These are phyloP conservation scores for Yamadazyma oceani DNA, from an alignment of 1,139 yeast species.

Conservation along the genomic window DNA sequence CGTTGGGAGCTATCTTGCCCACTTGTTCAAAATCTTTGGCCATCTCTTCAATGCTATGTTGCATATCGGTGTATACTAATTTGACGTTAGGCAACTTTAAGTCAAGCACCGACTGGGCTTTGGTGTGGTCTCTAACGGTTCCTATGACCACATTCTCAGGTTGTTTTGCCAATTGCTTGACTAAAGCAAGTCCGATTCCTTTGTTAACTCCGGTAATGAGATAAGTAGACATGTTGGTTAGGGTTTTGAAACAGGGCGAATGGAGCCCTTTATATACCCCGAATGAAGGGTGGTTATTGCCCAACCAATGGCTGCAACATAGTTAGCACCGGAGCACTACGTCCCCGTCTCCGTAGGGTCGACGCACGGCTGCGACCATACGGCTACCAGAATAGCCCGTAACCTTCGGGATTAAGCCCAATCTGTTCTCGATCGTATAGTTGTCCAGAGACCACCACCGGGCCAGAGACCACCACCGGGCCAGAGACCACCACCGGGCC, in stretches of 20 bases:
- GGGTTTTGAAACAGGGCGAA: neutral
- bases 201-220: constrained; percentile 8
- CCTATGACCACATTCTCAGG: constrained; percentile 7
- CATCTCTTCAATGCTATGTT: constrained; percentile 3
- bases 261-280: too few relatives aligned
- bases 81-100: constrained; percentile 7
- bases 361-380: too few relatives aligned
- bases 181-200: constrained; percentile 8
- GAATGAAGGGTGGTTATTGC: too few relatives aligned
- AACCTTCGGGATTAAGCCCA: too few relatives aligned
- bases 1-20: constrained; percentile 11
- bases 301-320: too few relatives aligned
- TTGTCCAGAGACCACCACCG: too few relatives aligned
- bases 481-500: too few relatives aligned
- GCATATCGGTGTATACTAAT: constrained; percentile 4
- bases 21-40: constrained; percentile 9
- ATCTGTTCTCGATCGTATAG: too few relatives aligned
- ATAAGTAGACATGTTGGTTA: constrained; percentile 6
- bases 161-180: constrained; percentile 6
- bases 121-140: constrained; percentile 8
- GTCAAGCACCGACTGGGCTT: constrained; percentile 3
- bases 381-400: too few relatives aligned
- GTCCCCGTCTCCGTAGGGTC: too few relatives aligned
- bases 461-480: too few relatives aligned
- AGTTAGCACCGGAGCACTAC: too few relatives aligned